phyloP scores from a whole-genome alignment of 2,329 filamentous ascomycete species.

The Diaporthe caulivora region DNA sequence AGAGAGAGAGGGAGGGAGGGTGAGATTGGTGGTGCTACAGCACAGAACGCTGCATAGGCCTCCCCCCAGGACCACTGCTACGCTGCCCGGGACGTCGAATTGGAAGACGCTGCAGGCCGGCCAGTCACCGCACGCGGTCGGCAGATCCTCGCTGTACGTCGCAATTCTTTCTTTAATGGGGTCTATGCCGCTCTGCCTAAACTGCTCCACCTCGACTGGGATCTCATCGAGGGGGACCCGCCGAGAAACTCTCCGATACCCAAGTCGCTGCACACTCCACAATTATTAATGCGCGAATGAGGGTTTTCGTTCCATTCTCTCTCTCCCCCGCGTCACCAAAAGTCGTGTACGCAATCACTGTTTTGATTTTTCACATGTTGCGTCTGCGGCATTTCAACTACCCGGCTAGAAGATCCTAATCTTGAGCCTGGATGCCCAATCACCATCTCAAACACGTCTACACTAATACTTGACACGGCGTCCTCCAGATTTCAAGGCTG shows the following conservation, averaged over 20 bases:
- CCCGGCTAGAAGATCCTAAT: background rate
- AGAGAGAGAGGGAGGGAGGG: too few relatives aligned
- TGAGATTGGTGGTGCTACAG: constrained; percentile 4
- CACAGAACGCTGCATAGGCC: constrained; percentile 14
- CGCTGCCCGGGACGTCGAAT: background rate
- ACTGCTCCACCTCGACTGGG: constrained; percentile 9
- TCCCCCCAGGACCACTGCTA: constrained; percentile 8
- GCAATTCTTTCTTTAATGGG: constrained; percentile 25
- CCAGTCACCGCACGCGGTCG: background rate
- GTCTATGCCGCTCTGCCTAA: background rate
- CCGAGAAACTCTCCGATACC: constrained; percentile 31
- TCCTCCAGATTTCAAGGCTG: background rate
- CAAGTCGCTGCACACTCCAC: background rate
- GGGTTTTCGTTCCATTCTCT: background rate
- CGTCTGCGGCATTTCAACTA: background rate
- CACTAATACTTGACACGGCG: too few relatives aligned
- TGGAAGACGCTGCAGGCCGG: background rate
- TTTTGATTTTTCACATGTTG: background rate
- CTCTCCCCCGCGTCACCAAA: background rate
- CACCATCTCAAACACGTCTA: background rate
- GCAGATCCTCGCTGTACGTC: constrained; percentile 10
- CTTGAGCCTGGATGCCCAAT: background rate
- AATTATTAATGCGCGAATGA: constrained; percentile 26
- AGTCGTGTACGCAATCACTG: background rate
- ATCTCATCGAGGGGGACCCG: background rate